Conservation (phyloP, 2,329 filamentous ascomycete species). For the Cladosporium sphaerospermum region DNA sequence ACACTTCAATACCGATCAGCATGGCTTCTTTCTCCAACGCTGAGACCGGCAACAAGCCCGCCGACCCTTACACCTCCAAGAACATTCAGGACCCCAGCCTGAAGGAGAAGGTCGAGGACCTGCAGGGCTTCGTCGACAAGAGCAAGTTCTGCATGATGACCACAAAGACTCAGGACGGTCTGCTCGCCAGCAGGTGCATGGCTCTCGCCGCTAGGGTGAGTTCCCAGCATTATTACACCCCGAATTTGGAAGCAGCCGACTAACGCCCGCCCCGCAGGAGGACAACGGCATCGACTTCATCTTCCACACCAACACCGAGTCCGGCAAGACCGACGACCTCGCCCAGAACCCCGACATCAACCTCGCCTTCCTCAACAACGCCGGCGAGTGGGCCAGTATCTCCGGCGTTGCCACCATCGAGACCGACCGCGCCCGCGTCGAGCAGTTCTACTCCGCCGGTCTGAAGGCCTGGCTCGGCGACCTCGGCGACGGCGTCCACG, state of each 20-base stretch:
- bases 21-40: slow-evolving; percentile 51
- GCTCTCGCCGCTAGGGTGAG: slow-evolving; percentile 69
- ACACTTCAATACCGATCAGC: slow-evolving; percentile 13
- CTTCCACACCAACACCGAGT: slow-evolving; percentile 89
- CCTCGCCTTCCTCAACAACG: slow-evolving; percentile 64
- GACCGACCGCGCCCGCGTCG: slow-evolving; percentile 61
- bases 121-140: slow-evolving; percentile 62
- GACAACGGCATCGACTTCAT: slow-evolving; percentile 71
- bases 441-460: slow-evolving; percentile 66
- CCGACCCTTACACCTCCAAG: slow-evolving; percentile 74
- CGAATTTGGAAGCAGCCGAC: too few species aligned
- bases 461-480: slow-evolving; percentile 86
- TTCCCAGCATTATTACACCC: too few species aligned
- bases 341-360: slow-evolving; percentile 68
- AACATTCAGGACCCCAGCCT: slow-evolving; percentile 65
- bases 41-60: slow-evolving; percentile 55
- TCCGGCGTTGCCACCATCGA: slow-evolving; percentile 66
- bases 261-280: slow-evolving; percentile 49
- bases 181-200: slow-evolving; percentile 79
- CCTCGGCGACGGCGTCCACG: slow-evolving; percentile 73
- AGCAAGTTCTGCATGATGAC: slow-evolving; percentile 89
- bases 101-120: slow-evolving; percentile 69
- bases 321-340: slow-evolving; percentile 79
- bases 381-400: slow-evolving; percentile 80
- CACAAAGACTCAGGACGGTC: slow-evolving; percentile 60